A percentile compares a stretch with the other conserved stretches of the same genome.
phyloP scores from a whole-genome alignment of 768 basidiomycete species.

The Vishniacozyma victoriae region DNA sequence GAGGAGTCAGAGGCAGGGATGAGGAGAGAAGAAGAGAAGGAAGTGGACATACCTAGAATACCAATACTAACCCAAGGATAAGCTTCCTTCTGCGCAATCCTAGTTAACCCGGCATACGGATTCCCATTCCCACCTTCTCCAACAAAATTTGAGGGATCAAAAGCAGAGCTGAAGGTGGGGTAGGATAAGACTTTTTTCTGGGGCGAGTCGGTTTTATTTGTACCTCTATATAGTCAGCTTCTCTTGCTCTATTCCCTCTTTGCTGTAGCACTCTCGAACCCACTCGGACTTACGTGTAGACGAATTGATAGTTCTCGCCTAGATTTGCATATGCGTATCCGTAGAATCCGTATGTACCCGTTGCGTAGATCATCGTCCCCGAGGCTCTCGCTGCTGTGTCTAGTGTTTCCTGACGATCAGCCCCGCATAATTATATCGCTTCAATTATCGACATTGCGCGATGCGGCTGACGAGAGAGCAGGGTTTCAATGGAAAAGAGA shows the following conservation, averaged over 20 bases:
- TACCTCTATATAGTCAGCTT: too few relatives aligned
- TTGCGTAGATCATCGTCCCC: slow-evolving; percentile 79
- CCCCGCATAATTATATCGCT: too few relatives aligned
- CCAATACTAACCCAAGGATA: slow-evolving; percentile 68
- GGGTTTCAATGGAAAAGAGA: too few relatives aligned
- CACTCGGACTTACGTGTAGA: slow-evolving; percentile 66
- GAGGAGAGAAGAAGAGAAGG: not conserved
- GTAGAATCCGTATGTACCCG: slow-evolving; percentile 78
- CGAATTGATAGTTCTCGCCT: slow-evolving; percentile 68
- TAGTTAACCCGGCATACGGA: slow-evolving; percentile 64
- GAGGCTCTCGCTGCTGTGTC: slow-evolving; percentile 73
- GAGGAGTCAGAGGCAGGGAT: too few relatives aligned
- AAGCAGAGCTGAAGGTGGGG: slow-evolving; percentile 50
- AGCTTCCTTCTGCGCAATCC: slow-evolving; percentile 73
- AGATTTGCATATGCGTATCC: slow-evolving; percentile 96
- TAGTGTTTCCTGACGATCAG: slow-evolving; percentile 57
- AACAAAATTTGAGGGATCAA: slow-evolving; percentile 18
- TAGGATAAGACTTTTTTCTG: slow-evolving; percentile 60
- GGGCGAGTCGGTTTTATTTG: too few relatives aligned
- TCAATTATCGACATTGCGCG: too few relatives aligned
- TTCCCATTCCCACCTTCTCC: slow-evolving; percentile 49
- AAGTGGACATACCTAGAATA: slow-evolving; percentile 57
- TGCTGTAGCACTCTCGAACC: too few relatives aligned
- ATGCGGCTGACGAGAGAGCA: too few relatives aligned
- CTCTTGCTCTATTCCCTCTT: too few relatives aligned